Conservation (phyloP, 2,329 filamentous ascomycete genomes). For the Hypoxylon sp. region DNA sequence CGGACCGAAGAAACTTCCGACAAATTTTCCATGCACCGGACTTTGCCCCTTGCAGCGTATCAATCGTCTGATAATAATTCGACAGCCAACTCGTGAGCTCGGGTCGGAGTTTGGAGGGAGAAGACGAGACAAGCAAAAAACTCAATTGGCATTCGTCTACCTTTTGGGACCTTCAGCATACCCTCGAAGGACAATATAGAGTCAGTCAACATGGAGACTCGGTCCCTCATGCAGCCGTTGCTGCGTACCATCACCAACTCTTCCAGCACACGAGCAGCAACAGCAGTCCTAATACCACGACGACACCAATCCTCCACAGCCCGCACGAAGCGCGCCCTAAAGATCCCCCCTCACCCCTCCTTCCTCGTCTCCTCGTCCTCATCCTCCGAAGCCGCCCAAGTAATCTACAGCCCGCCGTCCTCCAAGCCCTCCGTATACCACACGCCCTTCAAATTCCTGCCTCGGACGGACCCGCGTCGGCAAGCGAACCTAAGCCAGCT, state of each 20-base stretch:
- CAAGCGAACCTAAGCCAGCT: constrained; percentile 64
- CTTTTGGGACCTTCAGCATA: background rate
- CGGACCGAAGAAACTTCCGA: constrained; percentile 40
- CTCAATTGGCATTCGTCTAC: background rate
- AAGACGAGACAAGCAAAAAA: constrained; percentile 9
- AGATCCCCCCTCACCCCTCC: constrained; percentile 72
- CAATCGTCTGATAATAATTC: constrained; percentile 23
- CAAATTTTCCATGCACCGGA: constrained; percentile 30
- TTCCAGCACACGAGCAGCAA: constrained; percentile 19
- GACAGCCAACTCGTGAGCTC: constrained; percentile 18
- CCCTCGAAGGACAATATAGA: background rate
- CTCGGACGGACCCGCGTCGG: constrained; percentile 68
- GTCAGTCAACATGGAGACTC: constrained; percentile 48
- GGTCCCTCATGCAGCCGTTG: constrained; percentile 48
- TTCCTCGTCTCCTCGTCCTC: constrained; percentile 60
- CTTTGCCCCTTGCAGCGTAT: constrained; percentile 2
- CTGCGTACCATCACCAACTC: constrained; percentile 37
- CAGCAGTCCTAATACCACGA: constrained; percentile 51
- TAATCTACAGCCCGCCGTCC: constrained; percentile 72
- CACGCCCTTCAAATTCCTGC: constrained; percentile 77
- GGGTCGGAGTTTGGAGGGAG: constrained; percentile 27
- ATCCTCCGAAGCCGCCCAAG: constrained; percentile 55
- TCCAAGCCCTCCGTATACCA: constrained; percentile 71
- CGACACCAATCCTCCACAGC: constrained; percentile 66
- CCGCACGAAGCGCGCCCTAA: constrained; percentile 71